Evolutionary conservation across 768 basidiomycete genomes (phyloP), one percentile per base, ranked within the genome.

Genomic region (Auriscalpium vulgare): DNA sequence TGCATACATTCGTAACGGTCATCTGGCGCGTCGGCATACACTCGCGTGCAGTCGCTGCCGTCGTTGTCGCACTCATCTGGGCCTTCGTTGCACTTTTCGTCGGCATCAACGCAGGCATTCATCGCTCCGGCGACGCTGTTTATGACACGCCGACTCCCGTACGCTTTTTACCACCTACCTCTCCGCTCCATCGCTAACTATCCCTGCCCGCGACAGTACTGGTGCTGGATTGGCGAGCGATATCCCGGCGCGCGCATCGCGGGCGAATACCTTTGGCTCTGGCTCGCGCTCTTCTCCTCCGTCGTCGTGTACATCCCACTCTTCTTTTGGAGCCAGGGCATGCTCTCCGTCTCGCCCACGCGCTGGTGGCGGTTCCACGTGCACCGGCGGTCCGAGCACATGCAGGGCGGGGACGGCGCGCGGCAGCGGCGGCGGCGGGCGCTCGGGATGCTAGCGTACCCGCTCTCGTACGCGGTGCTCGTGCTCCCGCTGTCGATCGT

Each of bases 211-310:
- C 8, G n/a, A 34, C 29, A 48, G 47, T 48, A 48, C 47, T 48
- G 47, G 47, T 48, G 47, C 47, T 48, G 47, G 47, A 6, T 78
- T 53, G 66, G 69, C 43, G 45, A 65, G 8, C 40, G 63, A 8
- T 72, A 66, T 59, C 34, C 62, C 3, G 58, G 58, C 2, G 66
- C 70, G 56, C 67, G 71, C 19, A 66, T 76, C 14, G 69, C 58
- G 47, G 75, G 73, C 1, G 75, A 76, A 62, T 78, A 78, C 54
- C 29, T 75, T 14, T 78, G 77, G 77, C 66, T 77, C 45, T 77
- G 77, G 77, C 47, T 73, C 40, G 68, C 75, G 4, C 64, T 76
- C 10, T 59, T 63, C 35, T 55, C 71, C 43, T 74, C 74, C 7
- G 53, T 67, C 21, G 14, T 70, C 6, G 54, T 68, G 1, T 77